Evolutionary conservation across 768 basidiomycete genomes (phyloP), one percentile per base, ranked within the genome.

Genomic region (Suillus decipiens): DNA sequence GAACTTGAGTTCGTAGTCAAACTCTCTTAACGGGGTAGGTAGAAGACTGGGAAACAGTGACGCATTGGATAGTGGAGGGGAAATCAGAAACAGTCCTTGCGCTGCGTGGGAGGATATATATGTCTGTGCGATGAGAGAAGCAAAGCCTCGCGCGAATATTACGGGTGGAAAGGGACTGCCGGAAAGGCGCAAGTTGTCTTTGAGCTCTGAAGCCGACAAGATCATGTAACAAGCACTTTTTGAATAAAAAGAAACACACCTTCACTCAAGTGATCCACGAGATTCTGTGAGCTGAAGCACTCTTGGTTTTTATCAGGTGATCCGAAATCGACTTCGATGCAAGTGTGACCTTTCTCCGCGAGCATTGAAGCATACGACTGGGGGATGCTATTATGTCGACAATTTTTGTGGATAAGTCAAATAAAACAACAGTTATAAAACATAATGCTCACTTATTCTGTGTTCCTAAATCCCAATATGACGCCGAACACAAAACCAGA

Each of bases 51-150:
- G 67, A 2, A 72, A 58, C 22, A 83, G 69, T 1, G 73, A 70
- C 9, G 70, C 67, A 60, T 84, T 81, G 47, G 79, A 77, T 11
- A 76, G 55, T 1, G 85, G 86, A 10, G 85, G 86, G 28, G 83
- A 82, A 37, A 88, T 80, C n/a, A 90, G 77, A 62, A 88, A 79
- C 56, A 91, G 76, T 0, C 82, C 89, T 5, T 80, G 77, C 7
- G 86, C 86, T 2, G 89, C 87, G 67, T 89, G 75, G 24, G 87
- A 88, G 2, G 86, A 89, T 64, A 91, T 83, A 71, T 88, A 91
- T 24, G 84, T 79, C 71, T 91, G 86, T 9, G 86, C 82, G 60
- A 91, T 80, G 41, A 89, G 76, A 61, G 86, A 80, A 11, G 80
- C 78, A 5, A 76, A 66, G 7, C 78, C 78, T 31, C 80, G 79